Evolutionary conservation across 305 asterid genomes (phyloP).

Genomic region (Fraxinus platypoda): DNA sequence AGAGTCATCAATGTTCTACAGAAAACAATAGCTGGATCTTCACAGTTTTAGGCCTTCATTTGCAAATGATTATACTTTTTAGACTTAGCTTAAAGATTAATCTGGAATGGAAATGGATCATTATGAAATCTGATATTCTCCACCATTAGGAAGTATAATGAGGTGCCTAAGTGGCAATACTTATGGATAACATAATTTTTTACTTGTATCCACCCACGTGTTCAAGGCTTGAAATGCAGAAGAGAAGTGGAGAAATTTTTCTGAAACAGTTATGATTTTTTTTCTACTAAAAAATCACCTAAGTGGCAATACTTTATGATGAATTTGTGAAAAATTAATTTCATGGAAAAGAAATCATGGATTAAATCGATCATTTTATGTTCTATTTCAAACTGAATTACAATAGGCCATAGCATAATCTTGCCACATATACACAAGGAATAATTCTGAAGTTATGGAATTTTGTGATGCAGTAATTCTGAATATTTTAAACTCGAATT

Average conservation of each 20-base stretch:
- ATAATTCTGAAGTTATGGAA: not conserved
- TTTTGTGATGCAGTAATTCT: not conserved
- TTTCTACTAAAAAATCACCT: not conserved
- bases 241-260: not conserved
- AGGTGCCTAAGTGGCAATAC: not conserved
- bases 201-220: not conserved
- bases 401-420: not conserved
- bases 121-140: not conserved
- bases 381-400: not conserved
- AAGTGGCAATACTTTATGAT: no score
- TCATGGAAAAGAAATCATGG: not conserved
- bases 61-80: not conserved
- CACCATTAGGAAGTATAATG: not conserved
- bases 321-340: not conserved
- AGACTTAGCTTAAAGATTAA: not conserved
- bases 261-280: not conserved
- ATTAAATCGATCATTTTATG: not conserved
- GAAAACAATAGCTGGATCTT: not conserved
- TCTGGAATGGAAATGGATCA: not conserved
- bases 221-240: not conserved
- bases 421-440: not conserved
- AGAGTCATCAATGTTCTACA: not conserved
- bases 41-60: not conserved
- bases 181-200: not conserved
- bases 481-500: not conserved